These are phyloP conservation scores for Poronia punctata DNA, from an alignment of 495 filamentous ascomycete genomes.

Conservation along the genomic window DNA sequence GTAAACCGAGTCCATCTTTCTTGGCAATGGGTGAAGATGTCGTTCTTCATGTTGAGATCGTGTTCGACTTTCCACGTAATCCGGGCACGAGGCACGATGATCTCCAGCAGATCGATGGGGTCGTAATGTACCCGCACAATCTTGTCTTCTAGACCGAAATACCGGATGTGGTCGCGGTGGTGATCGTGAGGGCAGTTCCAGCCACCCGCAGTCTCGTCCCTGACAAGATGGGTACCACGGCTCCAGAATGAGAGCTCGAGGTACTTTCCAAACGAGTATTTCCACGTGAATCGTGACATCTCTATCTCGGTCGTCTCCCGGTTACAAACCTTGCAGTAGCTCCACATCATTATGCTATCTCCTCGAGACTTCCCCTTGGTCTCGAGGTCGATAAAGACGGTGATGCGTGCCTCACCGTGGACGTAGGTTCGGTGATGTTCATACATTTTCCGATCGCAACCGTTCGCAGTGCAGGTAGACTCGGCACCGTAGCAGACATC, in stretches of 20 bases:
- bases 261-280: constrained; percentile 98
- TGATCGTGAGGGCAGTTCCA: constrained; percentile 77
- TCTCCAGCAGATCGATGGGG: constrained; percentile 84
- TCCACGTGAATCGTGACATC: constrained; percentile 96
- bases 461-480: constrained; percentile 68
- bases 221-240: constrained; percentile 68
- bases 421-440: constrained; percentile 97
- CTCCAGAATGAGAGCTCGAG: constrained; percentile 96
- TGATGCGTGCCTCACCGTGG: constrained; percentile 90
- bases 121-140: constrained; percentile 89
- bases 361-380: constrained; percentile 37
- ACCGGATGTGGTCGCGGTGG: constrained; percentile 83
- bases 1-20: constrained; percentile 81
- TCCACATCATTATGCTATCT: constrained; percentile 95
- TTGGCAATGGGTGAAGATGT: constrained; percentile 72
- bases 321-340: constrained; percentile 82
- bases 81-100: constrained; percentile 80
- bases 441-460: constrained; percentile 81
- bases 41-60: constrained; percentile 85
- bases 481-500: constrained; percentile 73
- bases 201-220: constrained; percentile 44
- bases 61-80: constrained; percentile 97
- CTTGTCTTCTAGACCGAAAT: constrained; percentile 82
- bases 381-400: constrained; percentile 74
- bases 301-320: constrained; percentile 83